These are phyloP conservation scores for Aspergillus vadensis DNA, from an alignment of 2,329 filamentous ascomycete species.

Conservation along the genomic window DNA sequence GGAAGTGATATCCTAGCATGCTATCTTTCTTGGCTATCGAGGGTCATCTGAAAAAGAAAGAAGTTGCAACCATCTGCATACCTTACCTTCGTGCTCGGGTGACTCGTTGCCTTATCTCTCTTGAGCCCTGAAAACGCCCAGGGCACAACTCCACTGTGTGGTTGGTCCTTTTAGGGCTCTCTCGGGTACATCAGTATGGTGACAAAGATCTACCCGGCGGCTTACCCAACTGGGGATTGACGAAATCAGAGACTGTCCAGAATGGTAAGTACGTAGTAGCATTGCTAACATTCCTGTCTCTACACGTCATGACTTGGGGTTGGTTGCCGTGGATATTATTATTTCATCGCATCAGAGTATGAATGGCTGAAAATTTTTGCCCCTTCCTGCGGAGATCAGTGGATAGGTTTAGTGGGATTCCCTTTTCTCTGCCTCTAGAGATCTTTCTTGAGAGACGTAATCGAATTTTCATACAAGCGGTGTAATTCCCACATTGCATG, in stretches of 20 bases:
- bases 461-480: neutral
- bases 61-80: neutral
- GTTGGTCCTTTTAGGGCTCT: neutral
- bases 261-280: neutral
- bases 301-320: slow-evolving; percentile 17
- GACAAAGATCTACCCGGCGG: slow-evolving; percentile 7
- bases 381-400: neutral
- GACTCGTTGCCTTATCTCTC: slow-evolving; percentile 9
- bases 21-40: neutral
- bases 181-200: slow-evolving; percentile 1
- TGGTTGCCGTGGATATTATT: neutral
- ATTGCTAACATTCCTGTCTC: slow-evolving; percentile 9
- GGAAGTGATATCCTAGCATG: neutral
- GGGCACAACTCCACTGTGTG: neutral
- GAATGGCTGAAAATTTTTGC: neutral
- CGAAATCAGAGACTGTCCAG: slow-evolving; percentile 12
- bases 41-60: neutral
- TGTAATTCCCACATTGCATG: neutral
- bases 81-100: slow-evolving; percentile 4
- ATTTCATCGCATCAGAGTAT: neutral
- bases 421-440: too few relatives aligned
- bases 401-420: neutral
- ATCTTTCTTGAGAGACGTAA: neutral
- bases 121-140: neutral
- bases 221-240: slow-evolving; percentile 3